Percentiles rank a stretch among this genome's conserved stretches.
Conservation (phyloP, 176 grass and related monocot genomes). For the Aechmea fasciata region DNA sequence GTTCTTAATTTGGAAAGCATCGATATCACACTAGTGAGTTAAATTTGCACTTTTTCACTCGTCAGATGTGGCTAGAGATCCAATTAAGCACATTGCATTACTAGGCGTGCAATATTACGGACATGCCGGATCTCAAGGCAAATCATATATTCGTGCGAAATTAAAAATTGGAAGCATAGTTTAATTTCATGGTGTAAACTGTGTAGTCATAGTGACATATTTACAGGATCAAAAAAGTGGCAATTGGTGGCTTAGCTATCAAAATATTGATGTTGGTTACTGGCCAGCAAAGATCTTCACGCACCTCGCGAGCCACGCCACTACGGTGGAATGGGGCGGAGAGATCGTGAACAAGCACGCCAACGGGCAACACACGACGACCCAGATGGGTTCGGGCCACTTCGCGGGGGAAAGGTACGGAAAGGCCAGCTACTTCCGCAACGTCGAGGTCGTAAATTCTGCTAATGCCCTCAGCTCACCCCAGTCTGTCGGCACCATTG, state of each 20-base stretch:
- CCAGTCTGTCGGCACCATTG: neutral
- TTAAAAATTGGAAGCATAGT: no score
- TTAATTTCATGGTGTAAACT: no score
- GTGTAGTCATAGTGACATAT: neutral
- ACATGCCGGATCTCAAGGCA: no score
- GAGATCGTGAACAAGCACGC: neutral
- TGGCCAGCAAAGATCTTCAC: constrained; percentile 9
- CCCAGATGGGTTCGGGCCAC: constrained; percentile 8
- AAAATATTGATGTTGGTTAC: neutral
- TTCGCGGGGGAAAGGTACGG: neutral
- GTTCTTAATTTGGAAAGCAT: no score
- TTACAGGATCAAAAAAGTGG: constrained; percentile 1
- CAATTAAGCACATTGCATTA: no score
- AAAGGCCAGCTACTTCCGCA: constrained; percentile 8
- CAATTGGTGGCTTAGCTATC: constrained; percentile 7
- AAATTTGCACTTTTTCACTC: no score
- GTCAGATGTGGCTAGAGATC: no score
- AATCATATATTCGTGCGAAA: no score
- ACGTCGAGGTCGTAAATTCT: neutral
- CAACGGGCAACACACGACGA: neutral
- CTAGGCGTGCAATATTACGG: no score
- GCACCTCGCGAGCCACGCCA: neutral
- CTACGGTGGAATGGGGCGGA: constrained; percentile 3
- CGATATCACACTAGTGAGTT: no score
- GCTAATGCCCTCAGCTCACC: neutral